Percentiles rank a stretch among this genome's conserved stretches.
Evolutionary conservation across 306 rosid genomes (phyloP).

Genomic region (Citrullus amarus): DNA sequence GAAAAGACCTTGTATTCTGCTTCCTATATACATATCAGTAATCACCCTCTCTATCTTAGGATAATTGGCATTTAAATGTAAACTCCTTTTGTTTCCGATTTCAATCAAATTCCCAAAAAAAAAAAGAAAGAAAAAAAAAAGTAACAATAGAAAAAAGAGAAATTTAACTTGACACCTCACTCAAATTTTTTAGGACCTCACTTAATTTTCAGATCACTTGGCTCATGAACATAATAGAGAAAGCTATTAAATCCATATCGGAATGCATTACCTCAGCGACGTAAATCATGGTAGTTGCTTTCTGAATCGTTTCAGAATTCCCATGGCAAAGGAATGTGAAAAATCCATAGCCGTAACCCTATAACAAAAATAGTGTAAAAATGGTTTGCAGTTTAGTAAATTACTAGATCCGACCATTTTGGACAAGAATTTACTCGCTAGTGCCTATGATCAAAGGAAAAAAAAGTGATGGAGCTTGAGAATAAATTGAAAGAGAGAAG

Average conservation of each 20-base stretch:
- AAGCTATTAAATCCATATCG: background rate
- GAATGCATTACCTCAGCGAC: background rate
- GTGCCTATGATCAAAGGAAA: background rate
- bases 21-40: background rate
- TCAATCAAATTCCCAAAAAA: background rate
- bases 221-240: background rate
- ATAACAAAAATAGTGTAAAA: background rate
- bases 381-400: background rate
- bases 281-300: background rate
- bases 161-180: background rate
- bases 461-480: background rate
- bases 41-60: constrained; percentile 3
- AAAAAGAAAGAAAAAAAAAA: background rate
- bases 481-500: background rate
- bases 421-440: no score
- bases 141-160: background rate
- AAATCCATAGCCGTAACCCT: background rate
- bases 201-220: background rate
- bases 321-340: background rate
- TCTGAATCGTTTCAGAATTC: background rate
- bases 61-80: background rate
- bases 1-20: background rate
- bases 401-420: background rate
- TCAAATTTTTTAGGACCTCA: background rate
- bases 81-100: background rate